Percentiles rank a stretch among this genome's conserved stretches.
These are phyloP conservation scores for Pleurotus salmoneostramineus DNA, from an alignment of 768 basidiomycete genomes.

Conservation along the genomic window DNA sequence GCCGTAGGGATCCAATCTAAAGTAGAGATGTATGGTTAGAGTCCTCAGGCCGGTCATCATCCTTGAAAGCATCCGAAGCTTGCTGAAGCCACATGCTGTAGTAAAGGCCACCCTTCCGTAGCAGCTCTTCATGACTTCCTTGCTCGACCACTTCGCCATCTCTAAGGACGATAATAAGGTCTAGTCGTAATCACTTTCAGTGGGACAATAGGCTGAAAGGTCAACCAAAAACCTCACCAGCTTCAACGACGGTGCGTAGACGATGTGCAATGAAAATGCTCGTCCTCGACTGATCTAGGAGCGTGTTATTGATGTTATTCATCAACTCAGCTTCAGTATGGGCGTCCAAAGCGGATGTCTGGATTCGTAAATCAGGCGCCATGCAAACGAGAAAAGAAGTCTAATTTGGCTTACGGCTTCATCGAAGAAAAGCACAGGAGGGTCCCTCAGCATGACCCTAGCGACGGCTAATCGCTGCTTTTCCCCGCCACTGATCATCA, in stretches of 20 bases:
- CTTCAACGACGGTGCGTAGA: constrained; percentile 84
- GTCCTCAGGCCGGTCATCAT: constrained; percentile 13
- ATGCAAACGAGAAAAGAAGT: not conserved
- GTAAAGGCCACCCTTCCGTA: constrained; percentile 69
- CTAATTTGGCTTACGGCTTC: constrained; percentile 68
- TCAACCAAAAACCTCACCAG: constrained; percentile 45
- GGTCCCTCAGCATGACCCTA: constrained; percentile 88
- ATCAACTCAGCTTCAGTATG: constrained; percentile 94
- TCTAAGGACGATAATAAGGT: constrained; percentile 89
- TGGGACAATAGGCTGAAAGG: not conserved
- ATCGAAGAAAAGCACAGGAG: constrained; percentile 95
- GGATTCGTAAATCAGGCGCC: not conserved
- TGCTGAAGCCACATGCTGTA: constrained; percentile 82
- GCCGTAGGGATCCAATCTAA: not conserved
- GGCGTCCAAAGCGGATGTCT: constrained; percentile 96
- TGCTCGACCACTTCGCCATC: constrained; percentile 91
- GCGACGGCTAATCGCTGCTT: constrained; percentile 97
- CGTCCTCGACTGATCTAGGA: constrained; percentile 78
- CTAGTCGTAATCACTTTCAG: constrained; percentile 29
- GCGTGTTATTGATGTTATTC: constrained; percentile 82
- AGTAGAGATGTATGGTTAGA: not conserved
- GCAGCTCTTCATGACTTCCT: constrained; percentile 87
- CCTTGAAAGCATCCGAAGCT: constrained; percentile 34
- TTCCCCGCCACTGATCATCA: constrained; percentile 99
- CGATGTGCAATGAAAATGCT: constrained; percentile 97